Percentiles rank a stretch among this genome's conserved stretches.
Evolutionary conservation across 768 basidiomycete genomes (phyloP).

Genomic region (Termitomyces sp.): DNA sequence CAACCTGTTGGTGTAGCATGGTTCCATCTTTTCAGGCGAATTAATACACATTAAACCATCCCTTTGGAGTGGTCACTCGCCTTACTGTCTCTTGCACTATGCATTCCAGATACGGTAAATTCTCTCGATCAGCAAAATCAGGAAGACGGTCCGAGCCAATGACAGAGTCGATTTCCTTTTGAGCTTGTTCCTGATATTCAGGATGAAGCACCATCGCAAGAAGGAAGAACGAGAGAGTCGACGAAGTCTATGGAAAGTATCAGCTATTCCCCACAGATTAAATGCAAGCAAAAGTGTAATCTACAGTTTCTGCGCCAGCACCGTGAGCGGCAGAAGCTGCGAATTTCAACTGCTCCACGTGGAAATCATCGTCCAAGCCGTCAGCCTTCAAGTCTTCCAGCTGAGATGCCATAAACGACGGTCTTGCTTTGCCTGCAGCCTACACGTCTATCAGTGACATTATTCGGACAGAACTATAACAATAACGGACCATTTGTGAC

Average conservation of each 20-base stretch:
- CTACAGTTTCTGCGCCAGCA: neutral
- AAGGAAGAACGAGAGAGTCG: constrained; percentile 1
- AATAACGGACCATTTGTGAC: neutral
- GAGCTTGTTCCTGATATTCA: constrained; percentile 15
- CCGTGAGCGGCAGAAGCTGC: neutral
- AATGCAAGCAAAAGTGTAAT: neutral
- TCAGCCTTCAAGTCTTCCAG: neutral
- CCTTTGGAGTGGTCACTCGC: neutral
- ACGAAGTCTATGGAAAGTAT: neutral
- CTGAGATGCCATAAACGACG: neutral
- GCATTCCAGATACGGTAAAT: constrained; percentile 19
- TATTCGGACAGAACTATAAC: no score
- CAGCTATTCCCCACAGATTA: neutral
- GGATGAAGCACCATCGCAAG: constrained; percentile 21
- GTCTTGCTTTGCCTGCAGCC: neutral
- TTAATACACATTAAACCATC: neutral
- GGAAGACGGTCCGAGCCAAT: constrained; percentile 13
- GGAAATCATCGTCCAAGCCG: neutral
- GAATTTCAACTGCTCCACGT: neutral
- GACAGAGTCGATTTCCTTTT: constrained; percentile 17
- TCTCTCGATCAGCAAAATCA: constrained; percentile 13
- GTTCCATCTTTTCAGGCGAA: neutral
- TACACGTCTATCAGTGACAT: neutral
- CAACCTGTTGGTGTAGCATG: constrained; percentile 2
- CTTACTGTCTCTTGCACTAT: constrained; percentile 12